Percentiles rank a stretch among this genome's conserved stretches.
Evolutionary conservation across 169 alveolate genomes (phyloP).

Genomic region (Eimeria sp.): DNA sequence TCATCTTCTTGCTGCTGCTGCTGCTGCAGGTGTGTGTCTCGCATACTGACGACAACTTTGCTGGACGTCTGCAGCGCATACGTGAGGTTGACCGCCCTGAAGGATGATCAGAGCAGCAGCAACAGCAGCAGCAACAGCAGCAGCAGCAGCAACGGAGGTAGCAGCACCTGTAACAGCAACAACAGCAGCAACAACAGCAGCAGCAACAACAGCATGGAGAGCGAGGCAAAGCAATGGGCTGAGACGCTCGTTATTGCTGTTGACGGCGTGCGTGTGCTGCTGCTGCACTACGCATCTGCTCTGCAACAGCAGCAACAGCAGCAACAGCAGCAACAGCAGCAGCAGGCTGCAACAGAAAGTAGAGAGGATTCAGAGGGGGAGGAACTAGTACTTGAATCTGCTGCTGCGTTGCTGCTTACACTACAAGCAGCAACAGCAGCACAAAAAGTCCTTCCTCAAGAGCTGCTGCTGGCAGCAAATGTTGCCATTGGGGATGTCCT

Average conservation of each 20-base stretch:
- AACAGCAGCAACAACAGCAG: neutral
- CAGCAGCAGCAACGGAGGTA: neutral
- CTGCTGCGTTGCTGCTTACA: conserved; percentile 66
- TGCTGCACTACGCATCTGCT: conserved; percentile 51
- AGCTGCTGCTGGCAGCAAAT: conserved; percentile 54
- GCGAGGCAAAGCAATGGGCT: conserved; percentile 30
- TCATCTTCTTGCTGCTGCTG: neutral
- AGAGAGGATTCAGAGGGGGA: neutral
- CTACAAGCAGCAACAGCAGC: neutral
- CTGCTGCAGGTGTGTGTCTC: conserved; percentile 46
- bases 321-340: conserved; percentile 59
- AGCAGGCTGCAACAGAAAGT: neutral
- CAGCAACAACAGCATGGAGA: conserved; percentile 16
- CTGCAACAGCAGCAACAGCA: conserved; percentile 66
- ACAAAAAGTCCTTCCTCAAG: neutral
- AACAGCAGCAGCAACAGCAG: conserved; percentile 21
- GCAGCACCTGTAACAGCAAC: conserved; percentile 5
- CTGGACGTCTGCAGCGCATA: conserved; percentile 24
- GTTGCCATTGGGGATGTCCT: neutral
- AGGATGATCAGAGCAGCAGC: neutral
- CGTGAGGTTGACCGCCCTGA: neutral
- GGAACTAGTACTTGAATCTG: neutral
- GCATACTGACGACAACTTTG: conserved; percentile 8
- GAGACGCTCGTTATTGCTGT: conserved; percentile 48
- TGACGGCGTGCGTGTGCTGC: conserved; percentile 62